These are phyloP conservation scores for Hymenochaete sp. DNA, from an alignment of 1,284 basidiomycete species.

Conservation along the genomic window DNA sequence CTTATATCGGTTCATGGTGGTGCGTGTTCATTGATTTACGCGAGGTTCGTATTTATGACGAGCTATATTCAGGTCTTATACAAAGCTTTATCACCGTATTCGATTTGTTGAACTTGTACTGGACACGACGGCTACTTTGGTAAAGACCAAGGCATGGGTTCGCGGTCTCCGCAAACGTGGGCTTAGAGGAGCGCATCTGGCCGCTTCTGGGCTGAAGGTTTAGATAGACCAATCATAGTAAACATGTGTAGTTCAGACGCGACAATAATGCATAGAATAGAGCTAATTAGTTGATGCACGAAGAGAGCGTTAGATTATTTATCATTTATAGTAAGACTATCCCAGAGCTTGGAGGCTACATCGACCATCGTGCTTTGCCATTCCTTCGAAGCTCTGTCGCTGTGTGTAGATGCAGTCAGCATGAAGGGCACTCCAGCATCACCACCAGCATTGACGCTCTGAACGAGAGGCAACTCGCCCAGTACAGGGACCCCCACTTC, in stretches of 20 bases:
- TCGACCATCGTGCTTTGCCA: slow-evolving; percentile 43
- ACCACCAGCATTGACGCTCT: slow-evolving; percentile 66
- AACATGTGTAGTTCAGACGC: no score
- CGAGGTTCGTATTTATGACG: background rate
- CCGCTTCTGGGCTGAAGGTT: slow-evolving; percentile 55
- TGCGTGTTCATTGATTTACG: slow-evolving; percentile 26
- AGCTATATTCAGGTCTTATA: slow-evolving; percentile 41
- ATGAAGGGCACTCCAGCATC: slow-evolving; percentile 65
- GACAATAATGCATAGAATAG: no score
- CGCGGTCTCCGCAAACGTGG: slow-evolving; percentile 48
- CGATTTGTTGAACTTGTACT: slow-evolving; percentile 50
- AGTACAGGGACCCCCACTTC: slow-evolving; percentile 61
- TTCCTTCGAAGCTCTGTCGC: slow-evolving; percentile 27
- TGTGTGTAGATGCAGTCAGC: slow-evolving; percentile 26
- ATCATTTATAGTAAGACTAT: no score
- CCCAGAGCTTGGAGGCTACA: slow-evolving; percentile 38
- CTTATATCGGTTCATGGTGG: slow-evolving; percentile 63
- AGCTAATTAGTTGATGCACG: no score
- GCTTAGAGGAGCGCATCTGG: slow-evolving; percentile 54
- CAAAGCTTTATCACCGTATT: slow-evolving; percentile 43
- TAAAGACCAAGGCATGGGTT: slow-evolving; percentile 61
- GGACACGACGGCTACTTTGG: slow-evolving; percentile 56
- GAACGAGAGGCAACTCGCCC: slow-evolving; percentile 80
- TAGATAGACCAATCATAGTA: no score
- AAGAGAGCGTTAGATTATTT: no score